Conservation (phyloP, 176 grass and related monocot species). For the Aegilops sharonensis region DNA sequence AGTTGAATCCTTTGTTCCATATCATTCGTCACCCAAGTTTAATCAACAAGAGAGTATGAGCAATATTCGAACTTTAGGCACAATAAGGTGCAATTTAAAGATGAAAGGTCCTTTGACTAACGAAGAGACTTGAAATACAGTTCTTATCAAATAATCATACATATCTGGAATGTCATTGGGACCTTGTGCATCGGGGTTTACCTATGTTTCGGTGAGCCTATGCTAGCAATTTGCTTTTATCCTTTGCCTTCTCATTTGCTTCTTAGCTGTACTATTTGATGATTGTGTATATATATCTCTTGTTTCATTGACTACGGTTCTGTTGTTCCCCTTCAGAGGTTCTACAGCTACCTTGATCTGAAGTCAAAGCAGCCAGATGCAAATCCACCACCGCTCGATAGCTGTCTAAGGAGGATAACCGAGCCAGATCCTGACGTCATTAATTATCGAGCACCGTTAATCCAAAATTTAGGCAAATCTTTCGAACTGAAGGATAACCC, state of each 20-base stretch:
- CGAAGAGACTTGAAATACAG: background rate
- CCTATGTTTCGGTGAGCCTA: background rate
- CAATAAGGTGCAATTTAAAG: background rate
- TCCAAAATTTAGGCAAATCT: constrained; percentile 54
- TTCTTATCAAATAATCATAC: background rate
- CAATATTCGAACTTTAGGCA: background rate
- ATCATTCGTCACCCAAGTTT: background rate
- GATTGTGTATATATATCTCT: background rate
- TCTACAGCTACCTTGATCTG: constrained; percentile 80
- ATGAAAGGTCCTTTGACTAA: background rate
- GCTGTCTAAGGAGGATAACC: constrained; percentile 65
- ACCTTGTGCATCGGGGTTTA: background rate
- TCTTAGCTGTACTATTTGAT: background rate
- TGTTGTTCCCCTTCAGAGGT: constrained; percentile 50
- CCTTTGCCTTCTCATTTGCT: background rate
- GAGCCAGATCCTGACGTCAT: constrained; percentile 58
- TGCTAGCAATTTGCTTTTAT: background rate
- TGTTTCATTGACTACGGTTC: constrained; percentile 27
- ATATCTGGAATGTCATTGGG: background rate
- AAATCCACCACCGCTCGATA: constrained; percentile 66
- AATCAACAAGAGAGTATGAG: background rate
- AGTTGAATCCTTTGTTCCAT: background rate
- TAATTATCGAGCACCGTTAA: constrained; percentile 35
- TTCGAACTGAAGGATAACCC: constrained; percentile 87
- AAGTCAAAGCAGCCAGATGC: constrained; percentile 82